phyloP scores from a whole-genome alignment of 108 stramenopile genomes.

The Skeletonema costatum region DNA sequence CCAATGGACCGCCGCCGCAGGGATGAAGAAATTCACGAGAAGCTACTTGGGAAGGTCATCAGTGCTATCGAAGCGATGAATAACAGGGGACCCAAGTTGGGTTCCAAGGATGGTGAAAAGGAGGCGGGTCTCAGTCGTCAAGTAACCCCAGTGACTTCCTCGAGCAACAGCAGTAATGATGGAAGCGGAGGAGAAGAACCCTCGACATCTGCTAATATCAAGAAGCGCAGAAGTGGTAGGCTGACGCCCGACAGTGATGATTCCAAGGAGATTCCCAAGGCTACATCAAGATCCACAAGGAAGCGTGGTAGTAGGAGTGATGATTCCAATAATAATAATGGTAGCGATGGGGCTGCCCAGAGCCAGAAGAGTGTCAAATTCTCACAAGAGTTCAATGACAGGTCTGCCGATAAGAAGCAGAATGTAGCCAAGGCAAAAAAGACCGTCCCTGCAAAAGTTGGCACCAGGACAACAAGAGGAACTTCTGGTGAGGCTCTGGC shows the following conservation, averaged over 20 bases:
- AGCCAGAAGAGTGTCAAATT: conserved; percentile 37
- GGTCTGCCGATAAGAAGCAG: conserved; percentile 8
- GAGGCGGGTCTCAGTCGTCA: no score
- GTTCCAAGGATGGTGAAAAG: conserved; percentile 1
- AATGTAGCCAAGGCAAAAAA: neutral
- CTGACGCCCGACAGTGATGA: conserved; percentile 9
- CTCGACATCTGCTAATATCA: neutral
- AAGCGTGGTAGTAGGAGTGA: conserved; percentile 30
- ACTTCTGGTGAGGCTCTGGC: conserved; percentile 18
- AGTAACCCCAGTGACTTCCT: neutral
- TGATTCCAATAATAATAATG: conserved; percentile 14
- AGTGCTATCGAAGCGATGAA: conserved; percentile 21
- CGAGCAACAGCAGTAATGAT: conserved; percentile 9
- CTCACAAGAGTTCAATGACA: conserved; percentile 39
- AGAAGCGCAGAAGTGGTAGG: conserved; percentile 6
- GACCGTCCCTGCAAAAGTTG: neutral
- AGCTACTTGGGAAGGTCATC: conserved; percentile 25
- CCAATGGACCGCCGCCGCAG: conserved; percentile 39
- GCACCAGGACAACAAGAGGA: conserved; percentile 17
- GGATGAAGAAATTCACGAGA: conserved; percentile 41
- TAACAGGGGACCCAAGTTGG: conserved; percentile 16
- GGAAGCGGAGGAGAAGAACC: conserved; percentile 1
- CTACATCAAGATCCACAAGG: neutral
- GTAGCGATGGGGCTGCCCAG: conserved; percentile 15
- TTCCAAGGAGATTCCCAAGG: conserved; percentile 3